Percentiles rank a stretch among this genome's conserved stretches.
These are phyloP conservation scores for Epichloe amarillans DNA, from an alignment of 2,329 filamentous ascomycete species.

Conservation along the genomic window DNA sequence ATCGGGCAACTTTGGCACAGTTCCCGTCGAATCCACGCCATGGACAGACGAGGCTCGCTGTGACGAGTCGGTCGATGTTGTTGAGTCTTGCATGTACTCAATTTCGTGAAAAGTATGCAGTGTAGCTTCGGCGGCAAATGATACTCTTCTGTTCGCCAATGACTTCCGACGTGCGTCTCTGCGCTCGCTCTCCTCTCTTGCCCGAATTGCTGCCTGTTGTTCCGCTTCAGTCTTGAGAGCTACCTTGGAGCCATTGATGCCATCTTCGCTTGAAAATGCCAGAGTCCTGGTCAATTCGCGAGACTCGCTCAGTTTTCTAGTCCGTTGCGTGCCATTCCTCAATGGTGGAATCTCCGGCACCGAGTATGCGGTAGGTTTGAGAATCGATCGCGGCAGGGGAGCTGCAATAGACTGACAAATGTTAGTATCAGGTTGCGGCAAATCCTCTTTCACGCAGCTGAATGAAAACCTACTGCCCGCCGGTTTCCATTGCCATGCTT, in stretches of 20 bases:
- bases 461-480: conserved; percentile 49
- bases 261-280: conserved; percentile 12
- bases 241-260: conserved; percentile 37
- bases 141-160: conserved; percentile 82
- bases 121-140: conserved; percentile 93
- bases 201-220: conserved; percentile 54
- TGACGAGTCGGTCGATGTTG: conserved; percentile 64
- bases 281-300: conserved; percentile 6
- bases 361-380: conserved; percentile 65
- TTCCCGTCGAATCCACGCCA: conserved; percentile 20
- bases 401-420: conserved; percentile 39
- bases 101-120: conserved; percentile 94
- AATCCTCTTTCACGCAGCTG: neutral
- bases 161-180: conserved; percentile 87
- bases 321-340: conserved; percentile 24
- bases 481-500: conserved; percentile 65
- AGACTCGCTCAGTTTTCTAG: neutral
- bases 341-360: conserved; percentile 53
- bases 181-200: conserved; percentile 59
- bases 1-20: conserved; percentile 45
- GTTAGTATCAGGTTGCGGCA: neutral
- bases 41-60: conserved; percentile 52
- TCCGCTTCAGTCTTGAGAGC: conserved; percentile 57
- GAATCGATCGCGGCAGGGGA: conserved; percentile 51
- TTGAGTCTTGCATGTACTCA: conserved; percentile 78